Evolutionary conservation across 768 basidiomycete species (phyloP).

Genomic region (Psilocybe sp.): DNA sequence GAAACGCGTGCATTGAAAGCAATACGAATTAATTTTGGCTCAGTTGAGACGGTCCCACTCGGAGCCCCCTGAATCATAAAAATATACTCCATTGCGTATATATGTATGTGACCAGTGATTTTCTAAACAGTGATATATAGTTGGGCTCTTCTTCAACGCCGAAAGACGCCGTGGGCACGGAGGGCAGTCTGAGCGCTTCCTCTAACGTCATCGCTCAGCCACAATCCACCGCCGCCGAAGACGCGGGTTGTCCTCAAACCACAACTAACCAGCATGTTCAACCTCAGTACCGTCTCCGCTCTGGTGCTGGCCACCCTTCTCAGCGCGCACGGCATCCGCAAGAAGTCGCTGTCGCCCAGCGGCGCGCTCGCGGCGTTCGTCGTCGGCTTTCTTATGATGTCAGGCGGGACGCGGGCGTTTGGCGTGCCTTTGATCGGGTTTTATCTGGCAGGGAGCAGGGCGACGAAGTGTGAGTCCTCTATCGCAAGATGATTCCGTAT

Average conservation of each 20-base stretch:
- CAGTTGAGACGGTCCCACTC: too few relatives aligned
- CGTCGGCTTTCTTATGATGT: conserved; percentile 72
- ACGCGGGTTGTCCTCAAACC: background rate
- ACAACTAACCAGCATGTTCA: background rate
- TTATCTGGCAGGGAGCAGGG: conserved; percentile 77
- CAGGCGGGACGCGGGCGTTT: conserved; percentile 62
- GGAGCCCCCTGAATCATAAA: too few relatives aligned
- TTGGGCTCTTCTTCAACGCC: too few relatives aligned
- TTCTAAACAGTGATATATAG: too few relatives aligned
- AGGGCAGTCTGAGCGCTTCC: too few relatives aligned
- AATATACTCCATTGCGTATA: too few relatives aligned
- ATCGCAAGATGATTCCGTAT: background rate
- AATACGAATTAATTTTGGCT: too few relatives aligned
- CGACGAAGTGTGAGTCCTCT: conserved; percentile 68
- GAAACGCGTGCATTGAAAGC: too few relatives aligned
- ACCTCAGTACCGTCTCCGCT: conserved; percentile 16
- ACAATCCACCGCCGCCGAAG: too few relatives aligned
- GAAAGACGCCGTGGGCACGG: too few relatives aligned
- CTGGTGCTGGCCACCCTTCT: conserved; percentile 50
- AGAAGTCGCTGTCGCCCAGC: conserved; percentile 70
- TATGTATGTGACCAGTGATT: too few relatives aligned
- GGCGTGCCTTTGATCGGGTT: conserved; percentile 69
- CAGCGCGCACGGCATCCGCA: conserved; percentile 66
- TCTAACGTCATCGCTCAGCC: too few relatives aligned
- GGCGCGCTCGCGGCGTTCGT: conserved; percentile 77